Base-by-base conservation (phyloP, 495 filamentous ascomycete genomes). In the Annulohypoxylon nitens region DNA sequence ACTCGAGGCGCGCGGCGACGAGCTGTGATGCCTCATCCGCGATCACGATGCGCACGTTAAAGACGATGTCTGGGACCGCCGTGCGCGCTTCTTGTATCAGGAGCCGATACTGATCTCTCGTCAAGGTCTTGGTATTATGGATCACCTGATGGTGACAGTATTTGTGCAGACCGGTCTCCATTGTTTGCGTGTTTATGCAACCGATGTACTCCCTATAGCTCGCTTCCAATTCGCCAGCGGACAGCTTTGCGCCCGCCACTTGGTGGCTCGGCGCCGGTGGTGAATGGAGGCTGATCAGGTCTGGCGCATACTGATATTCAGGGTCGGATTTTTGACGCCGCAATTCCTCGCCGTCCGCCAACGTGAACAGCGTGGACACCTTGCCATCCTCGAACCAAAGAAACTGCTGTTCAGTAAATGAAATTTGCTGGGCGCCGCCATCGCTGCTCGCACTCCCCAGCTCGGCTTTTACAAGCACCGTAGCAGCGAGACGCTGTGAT, bases 171-270 rank as follows among this genome's bases (percentile, higher is more conserved):
- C 73, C 72, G n/a, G 67, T 39, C 14, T 47, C 61, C 73, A 81
- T 76, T 2, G 54, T 69, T n/a, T 74, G 69, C 36, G 25, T 65
- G 58, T 80, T 80, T 65, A 81, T 78, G 65, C 69, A 78, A 7
- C 61, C 55, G 14, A 81, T 76, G 48, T 79, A 81, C 3, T 63
- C 48, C 4, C 64, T 51, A 41, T 81, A 75, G 23, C 0, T 68
- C 10, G 61, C 61, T 16, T 73, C 69, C 2, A 73, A 59, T 7
- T 45, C 63, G 23, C 30, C 41, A 2, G 65, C 51, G 14, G 68
- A 79, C 12, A 78, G 76, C n/a, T 39, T 50, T 33, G 68, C 45
- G 54, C 71, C 64, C 0, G 68, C 53, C 16, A 61, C 64, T 9
- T 50, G 67, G 48, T 47, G 43, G 43, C 69, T 73, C 20, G 73